Percentiles rank a stretch among this genome's conserved stretches.
Evolutionary conservation across 1,284 basidiomycete genomes (phyloP).

Genomic region (Cutaneotrichosporon sp.): DNA sequence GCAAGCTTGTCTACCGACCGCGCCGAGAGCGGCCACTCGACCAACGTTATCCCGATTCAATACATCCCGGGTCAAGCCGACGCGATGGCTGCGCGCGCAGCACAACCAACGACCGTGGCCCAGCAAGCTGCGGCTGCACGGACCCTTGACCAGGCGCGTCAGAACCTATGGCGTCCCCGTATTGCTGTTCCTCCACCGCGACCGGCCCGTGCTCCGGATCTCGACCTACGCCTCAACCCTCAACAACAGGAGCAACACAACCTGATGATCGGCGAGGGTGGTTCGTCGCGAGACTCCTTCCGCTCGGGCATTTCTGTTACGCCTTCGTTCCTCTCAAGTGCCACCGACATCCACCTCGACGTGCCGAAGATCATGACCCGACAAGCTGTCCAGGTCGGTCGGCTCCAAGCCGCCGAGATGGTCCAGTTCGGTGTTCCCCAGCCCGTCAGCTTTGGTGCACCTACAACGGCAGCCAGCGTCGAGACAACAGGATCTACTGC

Average conservation of each 20-base stretch:
- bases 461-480: neutral
- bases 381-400: conserved; percentile 44
- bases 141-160: conserved; percentile 41
- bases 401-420: conserved; percentile 47
- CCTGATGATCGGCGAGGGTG: conserved; percentile 3
- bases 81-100: conserved; percentile 6
- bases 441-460: neutral
- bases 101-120: conserved; percentile 2
- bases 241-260: conserved; percentile 2
- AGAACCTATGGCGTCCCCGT: conserved; percentile 35
- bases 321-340: conserved; percentile 45
- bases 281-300: conserved; percentile 31
- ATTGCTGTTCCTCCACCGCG: conserved; percentile 29
- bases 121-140: conserved; percentile 29
- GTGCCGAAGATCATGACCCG: conserved; percentile 48
- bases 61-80: conserved; percentile 42
- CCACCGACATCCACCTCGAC: conserved; percentile 43
- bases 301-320: conserved; percentile 32
- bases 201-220: conserved; percentile 46
- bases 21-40: conserved; percentile 29
- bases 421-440: conserved; percentile 34
- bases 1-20: conserved; percentile 38
- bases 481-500: neutral
- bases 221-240: conserved; percentile 43
- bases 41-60: conserved; percentile 49